Conservation (phyloP, 208 protist genomes). For the Tritrichomonas musculus region DNA sequence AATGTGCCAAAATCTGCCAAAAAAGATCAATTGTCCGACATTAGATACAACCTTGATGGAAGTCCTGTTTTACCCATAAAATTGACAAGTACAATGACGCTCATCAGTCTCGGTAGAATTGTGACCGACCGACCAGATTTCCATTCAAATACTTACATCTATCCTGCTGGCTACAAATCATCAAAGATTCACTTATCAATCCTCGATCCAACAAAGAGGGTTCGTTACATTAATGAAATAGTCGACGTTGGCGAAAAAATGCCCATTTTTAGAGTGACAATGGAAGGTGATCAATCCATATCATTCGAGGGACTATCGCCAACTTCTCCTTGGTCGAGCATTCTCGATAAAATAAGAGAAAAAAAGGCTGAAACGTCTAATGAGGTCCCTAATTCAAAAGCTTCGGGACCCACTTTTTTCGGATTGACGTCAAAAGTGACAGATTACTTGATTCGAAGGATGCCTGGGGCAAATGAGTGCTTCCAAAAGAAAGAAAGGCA, state of each 20-base stretch:
- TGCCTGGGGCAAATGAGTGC: too few relatives aligned
- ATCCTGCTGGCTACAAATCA: background rate
- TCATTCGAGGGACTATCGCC: background rate
- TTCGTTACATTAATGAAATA: background rate
- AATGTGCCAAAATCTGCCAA: background rate
- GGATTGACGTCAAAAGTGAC: too few relatives aligned
- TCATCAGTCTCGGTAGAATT: background rate
- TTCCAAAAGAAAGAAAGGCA: too few relatives aligned
- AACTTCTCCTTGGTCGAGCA: background rate
- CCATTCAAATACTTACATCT: background rate
- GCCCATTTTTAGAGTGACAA: background rate
- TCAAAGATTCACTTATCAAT: background rate
- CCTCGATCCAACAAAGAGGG: background rate
- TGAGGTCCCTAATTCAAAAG: too few relatives aligned
- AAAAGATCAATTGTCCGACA: background rate
- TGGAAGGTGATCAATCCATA: background rate
- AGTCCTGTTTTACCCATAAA: background rate
- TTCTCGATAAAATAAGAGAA: too few relatives aligned
- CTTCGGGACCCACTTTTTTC: too few relatives aligned
- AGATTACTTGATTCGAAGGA: too few relatives aligned
- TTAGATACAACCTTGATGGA: background rate
- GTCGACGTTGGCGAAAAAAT: background rate
- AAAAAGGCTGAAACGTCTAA: too few relatives aligned
- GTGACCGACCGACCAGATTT: background rate
- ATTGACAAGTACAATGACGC: background rate